Evolutionary conservation across 441 rosid species (phyloP), one percentile per base, ranked within the genome.

Genomic region (Syzygium malaccense): DNA sequence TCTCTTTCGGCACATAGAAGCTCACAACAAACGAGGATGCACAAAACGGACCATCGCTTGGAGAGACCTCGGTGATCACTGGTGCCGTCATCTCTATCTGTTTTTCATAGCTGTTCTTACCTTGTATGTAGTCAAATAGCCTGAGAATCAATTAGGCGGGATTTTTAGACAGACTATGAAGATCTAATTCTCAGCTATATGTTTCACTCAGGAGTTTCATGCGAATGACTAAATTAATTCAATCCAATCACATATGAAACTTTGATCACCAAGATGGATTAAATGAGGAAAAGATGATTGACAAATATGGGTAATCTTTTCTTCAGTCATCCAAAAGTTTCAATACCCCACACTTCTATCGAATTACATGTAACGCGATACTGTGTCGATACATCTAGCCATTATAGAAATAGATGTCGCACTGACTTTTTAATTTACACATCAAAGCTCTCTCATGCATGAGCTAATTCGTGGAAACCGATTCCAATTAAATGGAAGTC

Each of bases 51-150:
- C 98, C 99, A 26, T 97, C 97, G 55, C 99, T 95, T 32, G 98
- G 98, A 57, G 89, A 88, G 33, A 96, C 96, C 91, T 96, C 91
- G 23, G 94, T 75, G 49, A 96, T 90, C 8, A 97, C 98, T 4
- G 99, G 99, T 79, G 92, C 98, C n/a, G 99, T 96, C 99, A 97
- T 97, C 91, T 96, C 99, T 56, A 96, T 94, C 87, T 92, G 90
- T 87, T 94, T 90, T 14, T 88, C 85, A 86, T 94, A 93, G 23
- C 87, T 86, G 90, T 97, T 96, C 92, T 94, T 95, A 88, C 99
- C 99, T 75, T 95, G 97, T 49, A 97, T 97, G 94, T 96, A 96
- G 79, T 92, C 94, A 55, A 97, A 96, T 90, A 96, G 89, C 91
- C 99, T 97, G 91, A 37, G 51, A 55, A 80, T 56, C 55, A 30